Evolutionary conservation across 495 filamentous ascomycete genomes (phyloP), one percentile per base, ranked within the genome.

Genomic region (Extremus antarcticus): DNA sequence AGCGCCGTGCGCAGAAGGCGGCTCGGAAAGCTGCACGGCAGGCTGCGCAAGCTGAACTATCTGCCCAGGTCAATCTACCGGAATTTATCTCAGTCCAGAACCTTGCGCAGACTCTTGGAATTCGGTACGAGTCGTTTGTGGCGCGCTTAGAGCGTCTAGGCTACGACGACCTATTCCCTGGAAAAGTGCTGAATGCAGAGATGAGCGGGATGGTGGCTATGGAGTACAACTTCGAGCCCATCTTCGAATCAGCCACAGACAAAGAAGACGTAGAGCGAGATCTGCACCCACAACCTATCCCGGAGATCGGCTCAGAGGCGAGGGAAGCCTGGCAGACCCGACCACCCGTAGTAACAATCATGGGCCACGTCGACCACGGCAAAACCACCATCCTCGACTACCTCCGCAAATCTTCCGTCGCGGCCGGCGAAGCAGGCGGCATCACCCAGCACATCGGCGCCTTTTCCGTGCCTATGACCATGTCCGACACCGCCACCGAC

Each of bases 401-500:
- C 73, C 75, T 99, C 25, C 88, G 94, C 13, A 90, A 95, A 60
- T 91, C 89, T 3, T 94, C 89, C 0, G 83, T 97, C 29, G 94
- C 83, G 19, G 87, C 85, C 1, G 80, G 84, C 45, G 94, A 99
- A 66, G 88, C 95, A 62, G 94, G 94, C 54, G 94, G 94, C 39
- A 99, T 99, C 62, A 99, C 94, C 0, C 94, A 99, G 68, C 94
- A 97, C 66, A 99, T 99, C 61, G 94, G 94, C 65, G 94, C 94
- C n/a, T 99, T 99, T 73, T 90, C 87, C 1, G 91, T 97, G 2
- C 77, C 78, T 17, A 80, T 99, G 75, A 84, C 40, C 35, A 25
- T 87, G 17, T 80, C 80, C 3, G 90, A 90, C 22, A 17, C 3
- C 41, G 38, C 51, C 3, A 45, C 43, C 20, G 46, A 50, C n/a